phyloP scores from a whole-genome alignment of 305 asterid genomes.

The Ajuga reptans region DNA sequence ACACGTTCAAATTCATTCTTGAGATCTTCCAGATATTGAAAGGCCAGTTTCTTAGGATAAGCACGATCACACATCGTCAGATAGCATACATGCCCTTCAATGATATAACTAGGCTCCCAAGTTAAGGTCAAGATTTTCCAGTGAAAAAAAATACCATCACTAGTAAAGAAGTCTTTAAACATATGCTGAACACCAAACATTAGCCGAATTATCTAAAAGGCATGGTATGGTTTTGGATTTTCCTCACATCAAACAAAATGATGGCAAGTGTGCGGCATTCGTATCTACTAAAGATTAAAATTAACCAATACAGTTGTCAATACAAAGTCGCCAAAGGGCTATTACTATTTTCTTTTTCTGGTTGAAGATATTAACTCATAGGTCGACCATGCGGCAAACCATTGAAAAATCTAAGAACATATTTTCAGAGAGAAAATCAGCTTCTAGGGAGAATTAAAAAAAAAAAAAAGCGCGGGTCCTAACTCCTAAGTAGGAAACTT shows the following conservation, averaged over 20 bases:
- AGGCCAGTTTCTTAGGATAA: conserved; percentile 91
- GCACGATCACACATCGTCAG: conserved; percentile 91
- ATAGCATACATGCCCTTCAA: conserved; percentile 77
- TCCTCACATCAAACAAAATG: neutral
- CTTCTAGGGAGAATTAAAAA: too few species aligned
- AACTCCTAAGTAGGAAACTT: neutral
- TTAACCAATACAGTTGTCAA: neutral
- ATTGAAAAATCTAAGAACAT: neutral
- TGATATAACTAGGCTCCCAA: conserved; percentile 54
- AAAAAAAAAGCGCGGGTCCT: too few species aligned
- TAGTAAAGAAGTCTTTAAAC: neutral
- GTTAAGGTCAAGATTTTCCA: conserved; percentile 35
- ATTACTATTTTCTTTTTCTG: neutral
- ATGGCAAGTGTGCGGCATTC: neutral
- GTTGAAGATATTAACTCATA: neutral
- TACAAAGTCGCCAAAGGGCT: conserved; percentile 8
- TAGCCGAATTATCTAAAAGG: neutral
- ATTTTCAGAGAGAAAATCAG: too few species aligned
- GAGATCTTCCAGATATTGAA: conserved; percentile 89
- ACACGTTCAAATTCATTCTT: conserved; percentile 85
- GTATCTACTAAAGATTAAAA: neutral
- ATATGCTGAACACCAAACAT: neutral
- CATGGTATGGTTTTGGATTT: neutral
- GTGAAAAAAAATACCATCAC: neutral
- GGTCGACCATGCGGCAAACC: too few species aligned